Evolutionary conservation across 306 rosid species (phyloP).

Genomic region (Cucurbita maxima): DNA sequence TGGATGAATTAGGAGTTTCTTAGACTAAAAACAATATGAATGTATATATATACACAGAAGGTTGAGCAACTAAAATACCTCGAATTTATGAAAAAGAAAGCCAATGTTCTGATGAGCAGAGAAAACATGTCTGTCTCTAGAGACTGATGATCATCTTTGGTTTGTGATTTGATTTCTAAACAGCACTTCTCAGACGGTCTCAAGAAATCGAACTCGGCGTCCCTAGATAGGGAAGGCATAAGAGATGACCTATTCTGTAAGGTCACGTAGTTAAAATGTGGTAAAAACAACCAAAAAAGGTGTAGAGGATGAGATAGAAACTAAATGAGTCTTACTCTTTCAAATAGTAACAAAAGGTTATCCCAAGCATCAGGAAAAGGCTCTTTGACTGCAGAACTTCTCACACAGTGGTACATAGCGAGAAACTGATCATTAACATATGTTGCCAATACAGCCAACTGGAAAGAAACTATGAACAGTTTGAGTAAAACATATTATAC

Average conservation of each 20-base stretch:
- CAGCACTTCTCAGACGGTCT: slow-evolving; percentile 25
- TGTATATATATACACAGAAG: neutral
- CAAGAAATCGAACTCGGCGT: slow-evolving; percentile 30
- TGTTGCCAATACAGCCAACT: slow-evolving; percentile 95
- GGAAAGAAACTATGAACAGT: neutral
- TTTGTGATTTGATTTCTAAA: slow-evolving; percentile 10
- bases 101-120: slow-evolving; percentile 46
- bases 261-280: slow-evolving; percentile 10
- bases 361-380: slow-evolving; percentile 94
- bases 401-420: slow-evolving; percentile 82
- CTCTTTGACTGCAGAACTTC: slow-evolving; percentile 79
- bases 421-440: slow-evolving; percentile 85
- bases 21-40: neutral
- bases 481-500: neutral
- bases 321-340: slow-evolving; percentile 39
- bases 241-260: slow-evolving; percentile 71
- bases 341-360: slow-evolving; percentile 66
- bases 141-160: slow-evolving; percentile 16
- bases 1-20: neutral
- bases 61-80: slow-evolving; percentile 34
- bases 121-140: slow-evolving; percentile 41
- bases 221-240: slow-evolving; percentile 20
- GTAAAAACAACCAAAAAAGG: neutral
- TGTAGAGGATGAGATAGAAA: neutral
- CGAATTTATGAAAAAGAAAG: slow-evolving; percentile 62